Evolutionary conservation across 2,329 filamentous ascomycete species (phyloP).

Genomic region (Leptographium flavum): DNA sequence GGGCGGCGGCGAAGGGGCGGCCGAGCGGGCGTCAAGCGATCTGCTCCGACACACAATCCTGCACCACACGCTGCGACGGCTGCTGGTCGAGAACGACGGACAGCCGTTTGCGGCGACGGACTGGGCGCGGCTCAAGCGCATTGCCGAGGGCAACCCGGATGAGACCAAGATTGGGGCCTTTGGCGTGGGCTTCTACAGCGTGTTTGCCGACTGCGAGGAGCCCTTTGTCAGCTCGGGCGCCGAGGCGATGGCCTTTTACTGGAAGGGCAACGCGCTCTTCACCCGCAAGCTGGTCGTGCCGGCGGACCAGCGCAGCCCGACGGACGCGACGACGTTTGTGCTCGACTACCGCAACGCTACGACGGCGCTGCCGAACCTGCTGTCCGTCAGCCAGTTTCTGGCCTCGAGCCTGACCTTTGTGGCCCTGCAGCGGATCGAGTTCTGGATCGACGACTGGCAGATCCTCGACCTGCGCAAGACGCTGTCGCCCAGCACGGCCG

Average conservation of each 20-base stretch:
- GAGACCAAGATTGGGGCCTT: constrained; percentile 99
- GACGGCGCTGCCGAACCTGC: constrained; percentile 71
- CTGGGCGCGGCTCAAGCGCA: constrained; percentile 86
- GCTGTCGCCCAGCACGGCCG: constrained; percentile 58
- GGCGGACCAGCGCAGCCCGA: constrained; percentile 37
- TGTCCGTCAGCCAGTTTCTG: constrained; percentile 81
- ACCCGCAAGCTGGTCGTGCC: constrained; percentile 72
- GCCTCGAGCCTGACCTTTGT: constrained; percentile 95
- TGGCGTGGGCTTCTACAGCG: constrained; percentile 95
- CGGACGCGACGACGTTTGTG: constrained; percentile 66
- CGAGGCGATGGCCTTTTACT: constrained; percentile 97
- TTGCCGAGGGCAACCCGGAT: constrained; percentile 97
- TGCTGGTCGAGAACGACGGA: constrained; percentile 91
- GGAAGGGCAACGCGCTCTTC: constrained; percentile 96
- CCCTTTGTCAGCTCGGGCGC: constrained; percentile 89
- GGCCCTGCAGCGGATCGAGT: constrained; percentile 70
- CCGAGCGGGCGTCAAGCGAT: constrained; percentile 30
- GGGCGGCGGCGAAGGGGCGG: neutral
- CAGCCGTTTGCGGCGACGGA: constrained; percentile 78
- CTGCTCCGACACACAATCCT: constrained; percentile 70
- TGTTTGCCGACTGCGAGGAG: constrained; percentile 95
- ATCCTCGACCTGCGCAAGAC: constrained; percentile 73
- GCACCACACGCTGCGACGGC: constrained; percentile 71
- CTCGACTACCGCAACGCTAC: constrained; percentile 85
- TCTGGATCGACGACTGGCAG: constrained; percentile 80